Percentiles rank a stretch among this genome's conserved stretches.
These are phyloP conservation scores for Phytophthora europaea DNA, from an alignment of 352 stramenopile species.

Conservation along the genomic window DNA sequence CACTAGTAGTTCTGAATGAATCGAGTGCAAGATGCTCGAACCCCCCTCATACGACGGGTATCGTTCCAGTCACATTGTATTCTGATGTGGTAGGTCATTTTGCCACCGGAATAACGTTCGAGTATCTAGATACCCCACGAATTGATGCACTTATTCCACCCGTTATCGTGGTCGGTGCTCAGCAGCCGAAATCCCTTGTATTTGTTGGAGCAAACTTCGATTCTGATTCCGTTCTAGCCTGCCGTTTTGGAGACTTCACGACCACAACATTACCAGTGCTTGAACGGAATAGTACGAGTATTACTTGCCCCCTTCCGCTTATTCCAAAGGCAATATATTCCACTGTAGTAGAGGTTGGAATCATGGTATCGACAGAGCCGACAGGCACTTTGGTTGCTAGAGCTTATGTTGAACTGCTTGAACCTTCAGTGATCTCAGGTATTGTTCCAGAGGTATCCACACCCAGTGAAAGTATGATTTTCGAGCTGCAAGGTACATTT, in stretches of 20 bases:
- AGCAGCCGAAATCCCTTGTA: constrained; percentile 23
- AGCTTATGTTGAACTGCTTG: constrained; percentile 34
- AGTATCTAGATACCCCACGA: constrained; percentile 24
- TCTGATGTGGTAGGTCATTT: constrained; percentile 18
- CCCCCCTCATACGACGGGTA: constrained; percentile 21
- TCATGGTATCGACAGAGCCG: constrained; percentile 12
- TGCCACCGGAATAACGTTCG: constrained; percentile 29
- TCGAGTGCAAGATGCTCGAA: constrained; percentile 36
- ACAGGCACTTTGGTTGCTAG: constrained; percentile 3
- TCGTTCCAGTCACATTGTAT: constrained; percentile 25
- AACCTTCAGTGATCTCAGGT: constrained; percentile 36
- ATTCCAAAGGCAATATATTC: constrained; percentile 30
- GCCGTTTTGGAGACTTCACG: constrained; percentile 38
- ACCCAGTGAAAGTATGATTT: constrained; percentile 18
- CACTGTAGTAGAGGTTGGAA: constrained; percentile 31
- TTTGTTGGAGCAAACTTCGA: constrained; percentile 42
- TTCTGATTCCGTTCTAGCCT: constrained; percentile 8
- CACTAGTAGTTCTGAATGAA: constrained; percentile 21
- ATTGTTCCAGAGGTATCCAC: constrained; percentile 17
- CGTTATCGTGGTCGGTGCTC: constrained; percentile 40
- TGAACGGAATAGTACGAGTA: constrained; percentile 20
- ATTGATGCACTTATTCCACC: constrained; percentile 33
- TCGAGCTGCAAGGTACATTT: constrained; percentile 47
- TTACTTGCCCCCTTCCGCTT: constrained; percentile 42
- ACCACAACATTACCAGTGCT: constrained; percentile 3